Evolutionary conservation across 208 protist species (phyloP).

Genomic region (Leishmania gerbilli): DNA sequence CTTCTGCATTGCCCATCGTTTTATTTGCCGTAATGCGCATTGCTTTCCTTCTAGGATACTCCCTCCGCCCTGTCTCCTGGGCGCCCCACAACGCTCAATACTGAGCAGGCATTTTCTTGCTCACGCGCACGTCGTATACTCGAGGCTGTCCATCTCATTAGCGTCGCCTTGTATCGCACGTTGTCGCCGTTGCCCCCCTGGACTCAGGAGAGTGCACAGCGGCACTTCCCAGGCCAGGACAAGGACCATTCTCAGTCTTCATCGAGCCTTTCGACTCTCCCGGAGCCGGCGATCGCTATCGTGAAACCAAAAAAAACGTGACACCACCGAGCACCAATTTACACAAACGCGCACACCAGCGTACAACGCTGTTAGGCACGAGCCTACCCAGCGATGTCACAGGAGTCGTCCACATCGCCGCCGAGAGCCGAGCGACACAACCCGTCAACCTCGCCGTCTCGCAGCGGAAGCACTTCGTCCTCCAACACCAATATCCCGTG

Average conservation of each 20-base stretch:
- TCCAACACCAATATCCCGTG: constrained; percentile 31
- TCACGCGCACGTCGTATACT: background rate
- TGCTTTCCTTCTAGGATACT: background rate
- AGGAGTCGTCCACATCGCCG: background rate
- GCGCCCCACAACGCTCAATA: too few relatives aligned
- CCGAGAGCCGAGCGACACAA: background rate
- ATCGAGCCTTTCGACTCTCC: background rate
- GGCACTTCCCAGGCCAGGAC: background rate
- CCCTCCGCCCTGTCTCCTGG: constrained; percentile 1
- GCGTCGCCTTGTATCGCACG: background rate
- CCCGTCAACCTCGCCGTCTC: constrained; percentile 10
- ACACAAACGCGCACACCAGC: background rate
- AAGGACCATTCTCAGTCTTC: too few relatives aligned
- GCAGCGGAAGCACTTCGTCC: constrained; percentile 53
- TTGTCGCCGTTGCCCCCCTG: background rate
- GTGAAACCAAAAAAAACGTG: background rate
- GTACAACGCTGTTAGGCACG: background rate
- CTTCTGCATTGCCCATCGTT: background rate
- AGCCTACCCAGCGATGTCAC: background rate
- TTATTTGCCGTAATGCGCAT: background rate
- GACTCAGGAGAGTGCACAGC: background rate
- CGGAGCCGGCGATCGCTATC: background rate
- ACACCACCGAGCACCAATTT: background rate
- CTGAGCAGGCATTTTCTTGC: background rate
- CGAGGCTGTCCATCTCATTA: background rate